Evolutionary conservation across 495 filamentous ascomycete genomes (phyloP), one percentile per base, ranked within the genome.

Genomic region (Polyplosphaeria fusca): DNA sequence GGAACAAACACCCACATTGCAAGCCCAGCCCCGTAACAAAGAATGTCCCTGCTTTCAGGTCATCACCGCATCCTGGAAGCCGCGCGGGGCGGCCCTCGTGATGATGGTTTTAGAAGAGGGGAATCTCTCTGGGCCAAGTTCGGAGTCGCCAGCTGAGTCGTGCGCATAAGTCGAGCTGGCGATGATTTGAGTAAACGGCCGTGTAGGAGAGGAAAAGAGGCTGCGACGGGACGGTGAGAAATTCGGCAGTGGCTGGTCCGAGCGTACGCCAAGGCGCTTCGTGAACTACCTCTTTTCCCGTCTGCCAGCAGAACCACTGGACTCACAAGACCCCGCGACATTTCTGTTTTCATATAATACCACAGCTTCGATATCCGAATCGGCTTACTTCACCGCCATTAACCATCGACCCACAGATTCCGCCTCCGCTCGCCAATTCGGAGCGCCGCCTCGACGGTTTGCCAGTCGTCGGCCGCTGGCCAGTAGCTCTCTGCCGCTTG

Each of bases 91-190:
- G 69, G 84, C 88, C 87, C 92, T 97, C 92, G 87, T 89, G 86
- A 89, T 84, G 83, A 96, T 90, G 92, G 92, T 97, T 97, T 97
- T 97, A 89, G 80, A 89, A 87, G 82, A 86, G 82, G 77, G 76
- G 75, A 67, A 70, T 67, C 74, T 78, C 72, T 92, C 88, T 92
- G 76, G 87, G 88, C 92, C 83, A 88, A 84, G 71, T 82, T 87
- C 84, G 86, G 86, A 91, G 77, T 88, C 82, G 84, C 77, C 86
- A 90, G 86, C 62, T 77, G 82, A 86, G 83, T 87, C 79, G 66
- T 64, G 67, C 70, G 58, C 41, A 39, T n/a, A 60, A 52, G 66
- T 78, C 79, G 75, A 75, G 77, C 84, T 86, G 85, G 76, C 84
- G 84, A 88, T 87, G 87, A 89, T 91, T 93, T 91, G 88, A 90